Evolutionary conservation across 2,329 filamentous ascomycete genomes (phyloP).

Genomic region (Huntiella moniliformis): DNA sequence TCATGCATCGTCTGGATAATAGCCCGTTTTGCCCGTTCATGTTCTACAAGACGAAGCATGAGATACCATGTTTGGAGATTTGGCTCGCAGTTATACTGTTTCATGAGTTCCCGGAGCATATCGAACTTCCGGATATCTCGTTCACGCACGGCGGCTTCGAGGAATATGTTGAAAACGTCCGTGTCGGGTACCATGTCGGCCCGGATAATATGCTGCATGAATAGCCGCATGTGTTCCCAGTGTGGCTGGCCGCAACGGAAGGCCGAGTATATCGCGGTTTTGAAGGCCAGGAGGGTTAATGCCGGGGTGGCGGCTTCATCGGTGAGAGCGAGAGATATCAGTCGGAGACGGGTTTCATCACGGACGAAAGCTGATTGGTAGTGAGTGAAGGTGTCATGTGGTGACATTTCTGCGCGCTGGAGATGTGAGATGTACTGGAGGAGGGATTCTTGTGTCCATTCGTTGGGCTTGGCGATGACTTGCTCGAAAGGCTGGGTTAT

Average conservation of each 20-base stretch:
- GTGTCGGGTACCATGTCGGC: constrained; percentile 25
- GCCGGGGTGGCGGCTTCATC: constrained; percentile 18
- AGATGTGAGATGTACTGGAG: constrained; percentile 25
- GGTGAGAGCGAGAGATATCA: constrained; percentile 23
- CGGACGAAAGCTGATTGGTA: constrained; percentile 21
- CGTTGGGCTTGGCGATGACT: constrained; percentile 20
- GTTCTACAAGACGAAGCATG: constrained; percentile 35
- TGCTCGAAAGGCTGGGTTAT: constrained; percentile 15
- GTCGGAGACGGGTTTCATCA: constrained; percentile 21
- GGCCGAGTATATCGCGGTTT: constrained; percentile 27
- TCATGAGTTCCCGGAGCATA: constrained; percentile 24
- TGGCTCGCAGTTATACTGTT: constrained; percentile 20
- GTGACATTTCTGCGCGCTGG: constrained; percentile 20
- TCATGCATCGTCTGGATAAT: constrained; percentile 28
- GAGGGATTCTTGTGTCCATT: constrained; percentile 25
- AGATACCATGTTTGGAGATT: constrained; percentile 29
- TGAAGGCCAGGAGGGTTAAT: constrained; percentile 24
- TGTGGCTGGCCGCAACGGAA: constrained; percentile 15
- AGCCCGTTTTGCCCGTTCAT: constrained; percentile 33
- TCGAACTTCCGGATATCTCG: constrained; percentile 26
- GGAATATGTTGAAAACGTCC: constrained; percentile 29
- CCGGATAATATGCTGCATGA: constrained; percentile 22
- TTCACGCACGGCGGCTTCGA: constrained; percentile 22
- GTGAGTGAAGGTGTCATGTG: constrained; percentile 18
- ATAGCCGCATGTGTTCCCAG: constrained; percentile 15